These are phyloP conservation scores for Yamadazyma friedrichii DNA, from an alignment of 1,139 yeast species.

Conservation along the genomic window DNA sequence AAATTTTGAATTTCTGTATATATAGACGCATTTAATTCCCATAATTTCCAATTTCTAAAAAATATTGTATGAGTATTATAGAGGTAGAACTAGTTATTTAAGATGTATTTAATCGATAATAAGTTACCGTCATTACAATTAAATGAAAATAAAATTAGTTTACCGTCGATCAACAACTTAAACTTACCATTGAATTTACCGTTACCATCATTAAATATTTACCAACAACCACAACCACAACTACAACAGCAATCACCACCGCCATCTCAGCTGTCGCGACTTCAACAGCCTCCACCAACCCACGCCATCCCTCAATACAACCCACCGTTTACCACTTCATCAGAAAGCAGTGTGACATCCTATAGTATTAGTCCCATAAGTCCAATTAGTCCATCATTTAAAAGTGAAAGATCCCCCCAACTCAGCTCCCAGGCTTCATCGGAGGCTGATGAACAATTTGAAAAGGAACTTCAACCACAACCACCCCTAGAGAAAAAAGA, in stretches of 20 bases:
- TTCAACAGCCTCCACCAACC: not conserved
- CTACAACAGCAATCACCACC: not conserved
- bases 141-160: slow-evolving; percentile 12
- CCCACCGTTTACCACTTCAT: not conserved
- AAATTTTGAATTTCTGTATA: not conserved
- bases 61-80: not conserved
- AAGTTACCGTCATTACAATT: slow-evolving; percentile 31
- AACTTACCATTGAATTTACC: slow-evolving; percentile 6
- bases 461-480: not conserved
- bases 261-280: too few species aligned
- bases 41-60: not conserved
- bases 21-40: not conserved
- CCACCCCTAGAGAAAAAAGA: slow-evolving; percentile 1
- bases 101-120: slow-evolving; percentile 6
- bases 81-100: not conserved
- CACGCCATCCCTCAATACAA: not conserved
- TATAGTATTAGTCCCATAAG: slow-evolving; percentile 2
- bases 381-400: slow-evolving; percentile 3
- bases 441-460: not conserved
- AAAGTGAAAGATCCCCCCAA: not conserved
- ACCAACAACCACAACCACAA: not conserved
- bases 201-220: slow-evolving; percentile 1
- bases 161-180: slow-evolving; percentile 18
- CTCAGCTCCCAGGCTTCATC: not conserved
- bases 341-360: too few species aligned